Evolutionary conservation across 2,329 filamentous ascomycete species (phyloP).

Genomic region (Corynespora cassiicola): DNA sequence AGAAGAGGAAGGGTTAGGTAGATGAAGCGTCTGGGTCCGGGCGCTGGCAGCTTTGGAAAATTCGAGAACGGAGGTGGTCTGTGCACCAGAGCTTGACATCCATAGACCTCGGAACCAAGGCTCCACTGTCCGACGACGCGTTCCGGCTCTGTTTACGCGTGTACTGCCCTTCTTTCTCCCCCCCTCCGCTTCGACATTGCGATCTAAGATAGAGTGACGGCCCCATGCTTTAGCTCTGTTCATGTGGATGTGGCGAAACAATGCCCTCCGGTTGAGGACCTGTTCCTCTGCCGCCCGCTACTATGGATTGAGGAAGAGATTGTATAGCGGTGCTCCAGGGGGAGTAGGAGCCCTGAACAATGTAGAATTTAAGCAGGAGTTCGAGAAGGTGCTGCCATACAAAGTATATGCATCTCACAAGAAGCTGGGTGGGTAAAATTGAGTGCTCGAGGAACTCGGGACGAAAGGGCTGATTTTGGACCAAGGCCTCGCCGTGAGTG

Average conservation of each 20-base stretch:
- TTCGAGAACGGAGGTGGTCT: constrained; percentile 23
- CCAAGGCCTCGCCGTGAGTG: constrained; percentile 77
- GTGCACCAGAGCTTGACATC: constrained; percentile 10
- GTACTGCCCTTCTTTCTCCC: too few species aligned
- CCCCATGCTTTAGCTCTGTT: constrained; percentile 10
- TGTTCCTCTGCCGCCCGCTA: constrained; percentile 25
- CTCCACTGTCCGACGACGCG: constrained; percentile 15
- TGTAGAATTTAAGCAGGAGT: constrained; percentile 33
- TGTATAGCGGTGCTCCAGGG: constrained; percentile 30
- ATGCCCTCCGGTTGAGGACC: constrained; percentile 39
- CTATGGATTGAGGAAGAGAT: constrained; percentile 22
- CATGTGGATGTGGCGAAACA: constrained; percentile 44
- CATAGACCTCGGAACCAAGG: constrained; percentile 8
- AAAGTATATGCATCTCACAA: too few species aligned
- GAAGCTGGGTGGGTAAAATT: constrained; percentile 2
- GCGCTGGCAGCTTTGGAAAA: constrained; percentile 19
- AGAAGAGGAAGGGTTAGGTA: constrained; percentile 18
- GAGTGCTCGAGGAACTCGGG: constrained; percentile 19
- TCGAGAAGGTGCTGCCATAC: constrained; percentile 13
- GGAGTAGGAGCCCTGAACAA: constrained; percentile 24
- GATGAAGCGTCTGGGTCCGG: constrained; percentile 16
- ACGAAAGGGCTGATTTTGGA: constrained; percentile 3
- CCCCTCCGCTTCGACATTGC: too few species aligned
- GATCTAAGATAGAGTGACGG: too few species aligned
- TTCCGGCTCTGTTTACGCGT: too few species aligned